Base-by-base conservation (phyloP, 257 asterid genomes). In the Henckelia pumila region DNA sequence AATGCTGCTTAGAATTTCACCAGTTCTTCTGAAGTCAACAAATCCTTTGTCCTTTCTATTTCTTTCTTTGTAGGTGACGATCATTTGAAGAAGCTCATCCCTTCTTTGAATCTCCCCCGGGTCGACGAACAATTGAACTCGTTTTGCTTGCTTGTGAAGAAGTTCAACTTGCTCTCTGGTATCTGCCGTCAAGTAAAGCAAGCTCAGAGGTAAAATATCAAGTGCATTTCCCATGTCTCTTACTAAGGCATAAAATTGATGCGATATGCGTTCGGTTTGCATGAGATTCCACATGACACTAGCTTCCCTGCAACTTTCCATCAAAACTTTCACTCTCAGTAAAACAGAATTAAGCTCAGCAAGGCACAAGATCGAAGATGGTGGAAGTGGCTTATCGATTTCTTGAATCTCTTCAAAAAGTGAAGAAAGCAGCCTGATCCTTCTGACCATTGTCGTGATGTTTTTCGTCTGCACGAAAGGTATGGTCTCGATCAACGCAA, bases 141-240 rank as follows among this genome's bases (percentile, higher is more conserved):
- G 75, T 64, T 83, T 86, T 0, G 91, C 87, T 76, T 91, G 97
- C 77, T 75, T 88, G 78, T 66, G 96, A 53, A 91, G 85, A 44
- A 91, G 91, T 65, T 88, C 96, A 19, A 91, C 83, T 76, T 86
- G 96, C 82, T 91, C 97, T 67, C 73, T 86, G 8, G 88, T 84
- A 69, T 91, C 97, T 22, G 73, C 72, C 4, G 86, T 83, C 17
- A 88, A 71, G 72, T 75, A 67, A 1, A 91, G 91, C 86, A 86
- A 77, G 68, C 96, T 86, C 69, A 91, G 63, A 28, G 96, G 97
- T 37, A 91, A 76, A 62, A 91, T 88, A 37, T 88, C 95, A 13
- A 91, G 95, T 40, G 95, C 96, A 21, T 82, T 78, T 0, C 80
- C 93, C 85, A 88, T 88, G 73, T 91, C 97, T 55, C 76, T 85